Conservation (phyloP, 768 basidiomycete species). For the Hypholoma fasciculare region DNA sequence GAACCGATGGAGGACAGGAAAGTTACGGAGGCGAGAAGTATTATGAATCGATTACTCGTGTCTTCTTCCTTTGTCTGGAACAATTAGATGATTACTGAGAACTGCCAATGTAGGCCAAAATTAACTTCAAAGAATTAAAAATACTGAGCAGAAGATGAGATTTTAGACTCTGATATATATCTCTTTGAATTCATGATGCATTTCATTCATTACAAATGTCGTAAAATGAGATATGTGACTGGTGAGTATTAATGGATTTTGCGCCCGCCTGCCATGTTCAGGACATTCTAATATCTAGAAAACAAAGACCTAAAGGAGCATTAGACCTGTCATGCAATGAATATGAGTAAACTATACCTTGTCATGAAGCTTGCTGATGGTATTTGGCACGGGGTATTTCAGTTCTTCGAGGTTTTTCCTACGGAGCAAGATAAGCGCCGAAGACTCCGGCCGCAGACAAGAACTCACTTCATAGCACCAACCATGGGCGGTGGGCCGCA, state of each 20-base stretch:
- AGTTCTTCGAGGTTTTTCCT: slow-evolving; percentile 91
- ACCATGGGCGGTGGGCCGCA: slow-evolving; percentile 74
- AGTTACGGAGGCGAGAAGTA: too few species aligned
- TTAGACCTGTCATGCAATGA: slow-evolving; percentile 7
- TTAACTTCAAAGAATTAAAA: too few species aligned
- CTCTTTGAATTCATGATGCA: too few species aligned
- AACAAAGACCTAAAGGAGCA: slow-evolving; percentile 39
- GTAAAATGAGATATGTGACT: background rate
- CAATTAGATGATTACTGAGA: too few species aligned
- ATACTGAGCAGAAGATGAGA: too few species aligned
- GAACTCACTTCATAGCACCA: slow-evolving; percentile 49
- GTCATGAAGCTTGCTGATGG: slow-evolving; percentile 92
- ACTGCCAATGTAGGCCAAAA: too few species aligned
- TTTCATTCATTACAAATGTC: background rate
- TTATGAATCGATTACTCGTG: too few species aligned
- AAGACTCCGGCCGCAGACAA: background rate
- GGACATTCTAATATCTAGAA: slow-evolving; percentile 27
- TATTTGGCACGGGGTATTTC: slow-evolving; percentile 83
- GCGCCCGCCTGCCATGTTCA: background rate
- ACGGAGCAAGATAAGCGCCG: slow-evolving; percentile 11
- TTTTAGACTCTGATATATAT: too few species aligned
- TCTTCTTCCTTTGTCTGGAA: too few species aligned
- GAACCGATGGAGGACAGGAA: too few species aligned
- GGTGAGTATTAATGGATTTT: background rate
- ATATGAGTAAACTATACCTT: slow-evolving; percentile 45